Conservation (phyloP, 148 eudicot species). For the Rhododendron griersonianum region DNA sequence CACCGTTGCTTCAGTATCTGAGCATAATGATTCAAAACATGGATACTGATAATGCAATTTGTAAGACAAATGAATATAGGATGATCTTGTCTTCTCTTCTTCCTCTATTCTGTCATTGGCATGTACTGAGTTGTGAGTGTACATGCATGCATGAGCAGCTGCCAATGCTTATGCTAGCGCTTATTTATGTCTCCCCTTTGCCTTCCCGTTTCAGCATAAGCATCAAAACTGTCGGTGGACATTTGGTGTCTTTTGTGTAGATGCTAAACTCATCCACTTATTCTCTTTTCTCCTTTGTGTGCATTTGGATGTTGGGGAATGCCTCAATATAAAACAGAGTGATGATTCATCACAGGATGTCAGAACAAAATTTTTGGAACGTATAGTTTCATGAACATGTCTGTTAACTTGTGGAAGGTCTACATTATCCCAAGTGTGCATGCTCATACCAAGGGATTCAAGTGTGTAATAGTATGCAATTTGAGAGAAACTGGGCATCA, state of each 20-base stretch:
- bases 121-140: neutral
- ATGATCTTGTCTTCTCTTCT: neutral
- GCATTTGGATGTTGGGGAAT: neutral
- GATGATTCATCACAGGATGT: neutral
- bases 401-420: neutral
- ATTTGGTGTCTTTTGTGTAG: neutral
- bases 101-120: neutral
- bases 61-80: slow-evolving; percentile 28
- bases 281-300: neutral
- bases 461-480: neutral
- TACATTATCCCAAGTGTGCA: neutral
- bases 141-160: neutral
- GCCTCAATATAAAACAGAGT: neutral
- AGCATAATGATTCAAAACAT: slow-evolving; percentile 60
- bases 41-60: slow-evolving; percentile 45
- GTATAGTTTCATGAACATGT: neutral
- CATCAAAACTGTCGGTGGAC: neutral
- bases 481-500: too few species aligned
- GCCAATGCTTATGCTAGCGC: neutral
- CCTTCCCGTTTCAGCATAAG: neutral
- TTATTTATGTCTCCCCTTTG: neutral
- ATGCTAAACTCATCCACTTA: neutral
- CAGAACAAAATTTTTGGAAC: neutral
- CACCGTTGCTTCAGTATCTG: slow-evolving; percentile 49
- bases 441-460: neutral